Conservation (phyloP, 768 basidiomycete genomes). For the Tylopilus sp. region DNA sequence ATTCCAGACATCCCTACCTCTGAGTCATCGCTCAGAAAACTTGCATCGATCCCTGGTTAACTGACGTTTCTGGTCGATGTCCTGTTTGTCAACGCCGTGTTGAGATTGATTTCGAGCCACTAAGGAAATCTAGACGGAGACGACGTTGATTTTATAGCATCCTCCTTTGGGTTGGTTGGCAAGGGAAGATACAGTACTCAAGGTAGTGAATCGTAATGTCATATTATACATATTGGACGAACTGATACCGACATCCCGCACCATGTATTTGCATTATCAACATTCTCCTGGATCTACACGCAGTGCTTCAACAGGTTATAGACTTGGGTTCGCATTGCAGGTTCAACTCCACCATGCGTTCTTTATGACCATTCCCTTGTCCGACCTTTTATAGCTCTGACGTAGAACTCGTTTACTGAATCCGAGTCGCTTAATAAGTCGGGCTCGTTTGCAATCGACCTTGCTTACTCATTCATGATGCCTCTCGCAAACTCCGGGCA, state of each 20-base stretch:
- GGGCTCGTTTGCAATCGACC: background rate
- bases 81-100: slow-evolving; percentile 82
- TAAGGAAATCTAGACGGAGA: slow-evolving; percentile 32
- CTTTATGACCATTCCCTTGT: background rate
- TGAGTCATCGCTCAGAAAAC: slow-evolving; percentile 53
- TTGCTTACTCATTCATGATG: slow-evolving; percentile 1
- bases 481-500: background rate
- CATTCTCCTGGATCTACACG: slow-evolving; percentile 23
- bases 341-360: background rate
- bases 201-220: slow-evolving; percentile 28
- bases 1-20: background rate
- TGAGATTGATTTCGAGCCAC: slow-evolving; percentile 40
- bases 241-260: slow-evolving; percentile 20
- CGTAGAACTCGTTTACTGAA: background rate
- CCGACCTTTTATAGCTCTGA: background rate
- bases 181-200: slow-evolving; percentile 26
- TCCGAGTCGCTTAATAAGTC: slow-evolving; percentile 21
- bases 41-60: slow-evolving; percentile 88
- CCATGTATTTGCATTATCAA: slow-evolving; percentile 25
- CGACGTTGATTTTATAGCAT: slow-evolving; percentile 15
- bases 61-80: slow-evolving; percentile 80
- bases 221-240: slow-evolving; percentile 30
- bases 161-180: slow-evolving; percentile 2
- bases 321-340: background rate
- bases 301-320: background rate